These are phyloP conservation scores for Dimargaris xerosporica DNA, from an alignment of 192 early-diverging fungal genomes.

Conservation along the genomic window DNA sequence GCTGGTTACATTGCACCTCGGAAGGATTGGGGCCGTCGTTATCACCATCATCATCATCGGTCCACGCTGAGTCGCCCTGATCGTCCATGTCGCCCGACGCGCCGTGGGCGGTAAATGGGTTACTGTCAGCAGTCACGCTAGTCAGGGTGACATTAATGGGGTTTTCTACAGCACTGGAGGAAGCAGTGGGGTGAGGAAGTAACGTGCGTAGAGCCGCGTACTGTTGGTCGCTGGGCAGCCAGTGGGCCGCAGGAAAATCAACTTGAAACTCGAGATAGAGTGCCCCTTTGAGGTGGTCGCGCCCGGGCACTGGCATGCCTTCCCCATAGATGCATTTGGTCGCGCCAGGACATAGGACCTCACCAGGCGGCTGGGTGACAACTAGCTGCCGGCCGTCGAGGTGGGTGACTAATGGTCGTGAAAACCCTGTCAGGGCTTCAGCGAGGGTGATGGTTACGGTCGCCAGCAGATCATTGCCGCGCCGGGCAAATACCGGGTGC, in stretches of 20 bases:
- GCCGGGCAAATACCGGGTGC: constrained; percentile 64
- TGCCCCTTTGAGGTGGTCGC: not conserved
- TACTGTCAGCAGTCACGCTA: too few relatives aligned
- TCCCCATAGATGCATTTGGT: constrained; percentile 71
- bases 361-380: constrained; percentile 68
- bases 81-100: too few relatives aligned
- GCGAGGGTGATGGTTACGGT: constrained; percentile 68
- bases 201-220: not conserved
- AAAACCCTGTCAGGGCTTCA: constrained; percentile 87
- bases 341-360: constrained; percentile 74
- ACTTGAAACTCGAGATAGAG: constrained; percentile 6
- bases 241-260: not conserved
- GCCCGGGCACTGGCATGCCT: constrained; percentile 67
- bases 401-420: constrained; percentile 59
- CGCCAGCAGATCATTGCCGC: constrained; percentile 66
- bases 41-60: too few relatives aligned
- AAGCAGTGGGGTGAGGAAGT: not conserved
- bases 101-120: too few relatives aligned
- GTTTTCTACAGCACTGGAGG: too few relatives aligned
- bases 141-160: too few relatives aligned
- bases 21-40: too few relatives aligned
- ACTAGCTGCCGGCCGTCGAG: constrained; percentile 75
- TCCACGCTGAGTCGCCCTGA: too few relatives aligned
- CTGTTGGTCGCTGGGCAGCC: not conserved
- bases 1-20: too few relatives aligned